Evolutionary conservation across 2,329 filamentous ascomycete genomes (phyloP).

Genomic region (Xenosphaeropsis pyriputrescens): DNA sequence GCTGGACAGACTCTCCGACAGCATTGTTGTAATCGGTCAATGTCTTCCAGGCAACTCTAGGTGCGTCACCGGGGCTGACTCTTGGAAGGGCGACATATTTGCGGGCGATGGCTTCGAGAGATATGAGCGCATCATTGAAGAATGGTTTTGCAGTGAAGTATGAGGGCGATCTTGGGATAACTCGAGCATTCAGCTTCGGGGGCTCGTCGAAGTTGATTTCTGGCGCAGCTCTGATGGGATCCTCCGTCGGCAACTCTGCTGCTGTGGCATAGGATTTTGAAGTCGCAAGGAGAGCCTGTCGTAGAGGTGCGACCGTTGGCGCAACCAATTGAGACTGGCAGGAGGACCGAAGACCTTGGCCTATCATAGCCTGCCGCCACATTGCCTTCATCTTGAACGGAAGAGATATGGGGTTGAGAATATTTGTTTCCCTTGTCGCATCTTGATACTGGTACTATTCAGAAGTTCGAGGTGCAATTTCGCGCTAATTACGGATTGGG

Average conservation of each 20-base stretch:
- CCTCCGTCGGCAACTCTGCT: no score
- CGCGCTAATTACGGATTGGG: no score
- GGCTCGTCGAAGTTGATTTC: conserved; percentile 23
- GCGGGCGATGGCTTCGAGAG: conserved; percentile 55
- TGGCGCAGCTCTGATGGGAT: conserved; percentile 21
- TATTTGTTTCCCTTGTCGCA: no score
- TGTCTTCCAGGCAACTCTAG: conserved; percentile 68
- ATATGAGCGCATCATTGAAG: conserved; percentile 75
- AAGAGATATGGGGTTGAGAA: no score
- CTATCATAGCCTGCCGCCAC: conserved; percentile 13
- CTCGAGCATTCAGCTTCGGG: conserved; percentile 35
- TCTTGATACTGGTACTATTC: no score
- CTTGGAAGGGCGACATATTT: conserved; percentile 62
- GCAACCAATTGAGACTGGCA: conserved; percentile 5
- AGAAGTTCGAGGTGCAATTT: no score
- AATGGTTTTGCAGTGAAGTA: conserved; percentile 81
- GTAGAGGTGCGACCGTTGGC: conserved; percentile 4
- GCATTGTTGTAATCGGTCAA: conserved; percentile 59
- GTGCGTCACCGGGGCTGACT: conserved; percentile 47
- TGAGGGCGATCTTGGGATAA: conserved; percentile 75
- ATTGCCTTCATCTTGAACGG: conserved; percentile 15
- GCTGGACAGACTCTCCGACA: conserved; percentile 58
- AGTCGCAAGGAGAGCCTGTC: conserved; percentile 3
- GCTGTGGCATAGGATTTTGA: no score
- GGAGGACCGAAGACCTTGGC: conserved; percentile 12